These are phyloP conservation scores for Phlebiopsis flavidoalba DNA, from an alignment of 768 basidiomycete species.

Conservation along the genomic window DNA sequence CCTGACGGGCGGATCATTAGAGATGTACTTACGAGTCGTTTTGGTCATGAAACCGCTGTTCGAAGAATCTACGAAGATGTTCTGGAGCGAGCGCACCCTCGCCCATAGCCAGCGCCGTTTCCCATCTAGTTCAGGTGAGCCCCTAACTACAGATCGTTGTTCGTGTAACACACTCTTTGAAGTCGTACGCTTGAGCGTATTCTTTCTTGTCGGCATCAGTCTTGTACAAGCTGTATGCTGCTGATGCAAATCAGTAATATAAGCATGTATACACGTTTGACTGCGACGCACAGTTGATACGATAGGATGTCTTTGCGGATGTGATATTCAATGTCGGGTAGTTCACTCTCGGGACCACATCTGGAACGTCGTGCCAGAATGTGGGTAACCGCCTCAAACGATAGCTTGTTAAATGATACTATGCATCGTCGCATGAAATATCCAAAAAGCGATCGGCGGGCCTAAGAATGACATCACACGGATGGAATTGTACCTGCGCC, in stretches of 20 bases:
- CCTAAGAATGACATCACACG: constrained; percentile 31
- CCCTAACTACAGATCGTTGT: neutral
- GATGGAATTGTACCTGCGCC: neutral
- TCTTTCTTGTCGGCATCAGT: constrained; percentile 60
- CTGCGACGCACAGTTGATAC: constrained; percentile 37
- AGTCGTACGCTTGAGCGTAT: constrained; percentile 59
- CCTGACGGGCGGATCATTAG: too few species aligned
- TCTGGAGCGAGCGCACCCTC: constrained; percentile 69
- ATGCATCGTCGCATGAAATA: constrained; percentile 77
- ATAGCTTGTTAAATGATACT: constrained; percentile 70
- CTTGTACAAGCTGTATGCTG: constrained; percentile 52
- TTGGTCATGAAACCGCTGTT: constrained; percentile 77
- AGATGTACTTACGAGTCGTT: constrained; percentile 65
- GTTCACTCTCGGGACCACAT: constrained; percentile 53
- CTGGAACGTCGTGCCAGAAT: constrained; percentile 61
- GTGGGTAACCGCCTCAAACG: constrained; percentile 66
- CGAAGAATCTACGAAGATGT: constrained; percentile 73
- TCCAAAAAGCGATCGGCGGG: constrained; percentile 73
- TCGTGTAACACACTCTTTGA: constrained; percentile 43
- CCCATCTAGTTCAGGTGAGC: constrained; percentile 44
- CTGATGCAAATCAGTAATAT: neutral
- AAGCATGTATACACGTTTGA: neutral
- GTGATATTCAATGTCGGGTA: constrained; percentile 15
- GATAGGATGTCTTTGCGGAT: constrained; percentile 46
- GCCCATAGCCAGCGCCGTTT: constrained; percentile 56